Evolutionary conservation across 1,139 yeast species (phyloP).

Genomic region (Kurtzmaniella natalensis): DNA sequence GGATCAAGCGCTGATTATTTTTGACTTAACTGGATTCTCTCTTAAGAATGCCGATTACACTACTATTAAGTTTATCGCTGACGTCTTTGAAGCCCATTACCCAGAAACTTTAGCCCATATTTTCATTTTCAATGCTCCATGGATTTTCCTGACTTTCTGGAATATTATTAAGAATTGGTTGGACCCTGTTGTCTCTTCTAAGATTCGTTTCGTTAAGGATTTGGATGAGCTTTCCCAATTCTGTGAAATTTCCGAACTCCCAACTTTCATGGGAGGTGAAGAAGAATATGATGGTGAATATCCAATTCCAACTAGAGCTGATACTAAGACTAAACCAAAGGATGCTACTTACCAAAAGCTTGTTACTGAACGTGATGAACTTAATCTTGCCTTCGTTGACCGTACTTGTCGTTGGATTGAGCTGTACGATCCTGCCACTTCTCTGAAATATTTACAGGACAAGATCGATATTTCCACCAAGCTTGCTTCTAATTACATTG

Average conservation of each 20-base stretch:
- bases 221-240: slow-evolving; percentile 28
- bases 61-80: slow-evolving; percentile 41
- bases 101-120: slow-evolving; percentile 44
- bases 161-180: slow-evolving; percentile 43
- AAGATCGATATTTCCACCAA: slow-evolving; percentile 27
- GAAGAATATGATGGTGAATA: slow-evolving; percentile 26
- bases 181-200: slow-evolving; percentile 44
- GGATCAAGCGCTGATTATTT: slow-evolving; percentile 37
- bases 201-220: slow-evolving; percentile 41
- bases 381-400: slow-evolving; percentile 27
- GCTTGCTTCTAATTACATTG: slow-evolving; percentile 31
- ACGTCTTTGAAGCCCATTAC: slow-evolving; percentile 44
- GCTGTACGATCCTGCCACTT: slow-evolving; percentile 35
- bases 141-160: slow-evolving; percentile 48
- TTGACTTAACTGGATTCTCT: slow-evolving; percentile 45
- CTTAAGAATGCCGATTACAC: slow-evolving; percentile 44
- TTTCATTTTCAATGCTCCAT: slow-evolving; percentile 44
- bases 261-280: slow-evolving; percentile 38
- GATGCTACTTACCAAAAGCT: slow-evolving; percentile 27
- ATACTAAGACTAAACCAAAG: slow-evolving; percentile 26
- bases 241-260: slow-evolving; percentile 32
- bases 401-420: slow-evolving; percentile 40
- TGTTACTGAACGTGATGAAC: slow-evolving; percentile 29
- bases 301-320: slow-evolving; percentile 25
- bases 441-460: slow-evolving; percentile 37